phyloP scores from a whole-genome alignment of 2,329 filamentous ascomycete species.

The Fusarium graminum region DNA sequence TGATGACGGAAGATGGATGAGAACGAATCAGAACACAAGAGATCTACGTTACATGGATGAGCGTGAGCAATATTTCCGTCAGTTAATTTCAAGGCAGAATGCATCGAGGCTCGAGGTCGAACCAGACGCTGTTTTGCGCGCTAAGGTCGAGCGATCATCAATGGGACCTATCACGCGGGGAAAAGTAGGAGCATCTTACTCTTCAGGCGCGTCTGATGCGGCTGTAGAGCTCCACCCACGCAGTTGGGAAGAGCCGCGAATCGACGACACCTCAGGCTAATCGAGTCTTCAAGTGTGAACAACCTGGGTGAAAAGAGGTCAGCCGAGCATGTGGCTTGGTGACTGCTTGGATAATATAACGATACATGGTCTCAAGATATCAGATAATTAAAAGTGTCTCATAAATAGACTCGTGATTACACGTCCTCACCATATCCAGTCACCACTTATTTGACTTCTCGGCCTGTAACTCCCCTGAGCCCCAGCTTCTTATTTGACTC shows the following conservation, averaged over 20 bases:
- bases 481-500: slow-evolving; percentile 24
- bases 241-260: slow-evolving; percentile 42
- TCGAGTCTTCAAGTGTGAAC: slow-evolving; percentile 12
- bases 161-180: slow-evolving; percentile 32
- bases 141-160: slow-evolving; percentile 42
- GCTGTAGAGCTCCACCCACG: slow-evolving; percentile 39
- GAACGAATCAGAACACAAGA: slow-evolving; percentile 4
- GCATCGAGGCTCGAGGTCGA: slow-evolving; percentile 44
- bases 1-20: not conserved
- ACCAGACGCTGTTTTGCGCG: slow-evolving; percentile 44
- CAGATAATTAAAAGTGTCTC: not conserved
- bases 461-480: slow-evolving; percentile 23
- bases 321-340: not conserved
- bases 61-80: slow-evolving; percentile 2
- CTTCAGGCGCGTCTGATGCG: slow-evolving; percentile 45
- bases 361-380: not conserved
- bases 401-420: not conserved
- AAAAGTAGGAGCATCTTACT: slow-evolving; percentile 25
- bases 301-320: not conserved
- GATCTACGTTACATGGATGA: slow-evolving; percentile 4
- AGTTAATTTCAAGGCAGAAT: slow-evolving; percentile 16
- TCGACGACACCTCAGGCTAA: slow-evolving; percentile 35
- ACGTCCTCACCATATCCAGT: not conserved
- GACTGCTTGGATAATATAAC: not conserved
- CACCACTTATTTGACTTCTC: slow-evolving; percentile 4